Conservation (phyloP, 441 rosid genomes). For the Corymbia calophylla region DNA sequence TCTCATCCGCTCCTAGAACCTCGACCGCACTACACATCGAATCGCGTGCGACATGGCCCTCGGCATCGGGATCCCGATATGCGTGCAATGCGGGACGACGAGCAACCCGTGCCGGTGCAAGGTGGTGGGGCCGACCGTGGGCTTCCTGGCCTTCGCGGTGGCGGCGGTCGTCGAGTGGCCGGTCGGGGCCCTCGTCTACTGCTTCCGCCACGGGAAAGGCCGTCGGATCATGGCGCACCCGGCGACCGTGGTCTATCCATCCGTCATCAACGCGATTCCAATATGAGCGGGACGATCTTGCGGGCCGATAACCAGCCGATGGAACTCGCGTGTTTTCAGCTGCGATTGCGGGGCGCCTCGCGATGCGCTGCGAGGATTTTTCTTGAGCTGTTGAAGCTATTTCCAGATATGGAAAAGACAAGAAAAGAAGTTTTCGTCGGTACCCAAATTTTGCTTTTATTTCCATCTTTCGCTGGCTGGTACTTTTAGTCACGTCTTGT, state of each 20-base stretch:
- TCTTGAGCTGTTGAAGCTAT: background rate
- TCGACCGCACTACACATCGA: background rate
- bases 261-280: conserved; percentile 43
- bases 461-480: background rate
- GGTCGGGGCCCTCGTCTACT: conserved; percentile 56
- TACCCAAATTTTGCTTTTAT: background rate
- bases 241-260: conserved; percentile 56
- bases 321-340: background rate
- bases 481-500: background rate
- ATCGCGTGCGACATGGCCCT: background rate
- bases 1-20: background rate
- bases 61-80: conserved; percentile 31
- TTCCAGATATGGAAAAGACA: background rate
- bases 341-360: background rate
- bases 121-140: conserved; percentile 69
- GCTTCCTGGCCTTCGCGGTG: conserved; percentile 61
- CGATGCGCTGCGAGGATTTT: background rate
- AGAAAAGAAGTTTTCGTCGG: background rate
- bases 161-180: conserved; percentile 77
- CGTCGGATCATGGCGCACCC: conserved; percentile 75
- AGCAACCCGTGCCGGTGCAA: conserved; percentile 76
- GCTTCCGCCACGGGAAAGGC: conserved; percentile 57
- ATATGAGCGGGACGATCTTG: conserved; percentile 7
- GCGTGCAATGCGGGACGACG: conserved; percentile 52
- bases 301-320: background rate